Percentiles rank a stretch among this genome's conserved stretches.
phyloP scores from a whole-genome alignment of 1,139 yeast species.

The Meyerozyma elateridarum region DNA sequence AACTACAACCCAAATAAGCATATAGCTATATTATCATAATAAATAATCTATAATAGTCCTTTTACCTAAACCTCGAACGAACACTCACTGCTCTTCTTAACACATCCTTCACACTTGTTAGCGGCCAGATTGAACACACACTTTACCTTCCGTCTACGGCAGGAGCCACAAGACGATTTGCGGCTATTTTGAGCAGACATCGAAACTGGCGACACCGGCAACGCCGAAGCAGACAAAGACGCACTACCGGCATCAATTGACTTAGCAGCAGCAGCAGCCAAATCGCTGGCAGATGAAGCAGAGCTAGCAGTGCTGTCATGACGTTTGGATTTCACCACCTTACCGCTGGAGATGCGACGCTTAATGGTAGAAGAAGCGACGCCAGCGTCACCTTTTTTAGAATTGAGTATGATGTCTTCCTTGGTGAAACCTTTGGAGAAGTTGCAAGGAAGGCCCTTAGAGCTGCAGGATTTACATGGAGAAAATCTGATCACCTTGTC shows the following conservation, averaged over 20 bases:
- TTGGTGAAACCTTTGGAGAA: conserved; percentile 59
- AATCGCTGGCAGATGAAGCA: background rate
- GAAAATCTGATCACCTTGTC: conserved; percentile 44
- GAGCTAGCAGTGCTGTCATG: background rate
- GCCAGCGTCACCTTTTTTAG: conserved; percentile 12
- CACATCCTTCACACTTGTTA: conserved; percentile 34
- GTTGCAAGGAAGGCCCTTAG: conserved; percentile 41
- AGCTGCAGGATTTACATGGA: conserved; percentile 46
- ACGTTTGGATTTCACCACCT: background rate
- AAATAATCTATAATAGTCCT: too few species aligned
- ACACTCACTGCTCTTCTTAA: conserved; percentile 32
- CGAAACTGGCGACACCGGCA: too few species aligned
- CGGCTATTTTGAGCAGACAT: conserved; percentile 17
- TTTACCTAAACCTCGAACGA: conserved; percentile 19
- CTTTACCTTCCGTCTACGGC: conserved; percentile 37
- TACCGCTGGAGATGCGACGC: background rate
- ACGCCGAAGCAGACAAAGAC: background rate
- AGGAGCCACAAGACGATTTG: conserved; percentile 32
- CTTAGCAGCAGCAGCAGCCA: background rate
- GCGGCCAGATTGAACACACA: conserved; percentile 27
- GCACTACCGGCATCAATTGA: conserved; percentile 1
- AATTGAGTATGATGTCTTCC: conserved; percentile 41
- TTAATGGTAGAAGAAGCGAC: conserved; percentile 1
- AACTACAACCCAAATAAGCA: too few species aligned
- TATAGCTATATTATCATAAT: too few species aligned